phyloP scores from a whole-genome alignment of 148 eudicot species.

The Rhododendron molle region DNA sequence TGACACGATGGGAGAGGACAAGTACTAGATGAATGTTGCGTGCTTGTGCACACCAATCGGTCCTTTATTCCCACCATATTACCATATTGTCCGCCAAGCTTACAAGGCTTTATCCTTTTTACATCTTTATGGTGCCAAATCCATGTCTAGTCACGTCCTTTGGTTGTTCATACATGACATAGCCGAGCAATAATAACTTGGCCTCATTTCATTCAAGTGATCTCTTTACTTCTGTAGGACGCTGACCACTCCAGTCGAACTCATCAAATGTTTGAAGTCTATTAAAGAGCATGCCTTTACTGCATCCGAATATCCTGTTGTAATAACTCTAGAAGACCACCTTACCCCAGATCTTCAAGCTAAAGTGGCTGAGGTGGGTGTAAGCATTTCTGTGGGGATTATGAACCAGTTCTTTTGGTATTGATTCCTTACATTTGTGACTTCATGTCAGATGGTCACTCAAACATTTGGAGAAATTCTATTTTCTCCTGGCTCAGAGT shows the following conservation, averaged over 20 bases:
- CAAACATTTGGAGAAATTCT: constrained; percentile 77
- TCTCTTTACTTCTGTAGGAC: constrained; percentile 44
- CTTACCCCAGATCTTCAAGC: constrained; percentile 84
- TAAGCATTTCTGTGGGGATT: neutral
- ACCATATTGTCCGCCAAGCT: neutral
- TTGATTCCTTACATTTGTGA: neutral
- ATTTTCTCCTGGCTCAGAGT: constrained; percentile 55
- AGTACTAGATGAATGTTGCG: neutral
- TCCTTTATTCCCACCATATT: neutral
- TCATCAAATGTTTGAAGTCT: constrained; percentile 61
- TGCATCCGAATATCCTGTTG: constrained; percentile 72
- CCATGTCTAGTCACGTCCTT: neutral
- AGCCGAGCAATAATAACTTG: neutral
- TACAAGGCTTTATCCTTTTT: neutral
- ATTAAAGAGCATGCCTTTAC: constrained; percentile 73
- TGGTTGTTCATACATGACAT: neutral
- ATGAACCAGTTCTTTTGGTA: neutral
- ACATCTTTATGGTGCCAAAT: neutral
- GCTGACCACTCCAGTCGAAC: constrained; percentile 73
- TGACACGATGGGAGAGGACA: neutral
- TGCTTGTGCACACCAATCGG: neutral
- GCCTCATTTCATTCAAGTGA: neutral
- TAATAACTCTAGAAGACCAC: constrained; percentile 90
- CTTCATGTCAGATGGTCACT: constrained; percentile 62
- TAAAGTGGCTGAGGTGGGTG: constrained; percentile 76